These are phyloP conservation scores for Chrysosporium queenslandicum DNA, from an alignment of 2,329 filamentous ascomycete species.

Conservation along the genomic window DNA sequence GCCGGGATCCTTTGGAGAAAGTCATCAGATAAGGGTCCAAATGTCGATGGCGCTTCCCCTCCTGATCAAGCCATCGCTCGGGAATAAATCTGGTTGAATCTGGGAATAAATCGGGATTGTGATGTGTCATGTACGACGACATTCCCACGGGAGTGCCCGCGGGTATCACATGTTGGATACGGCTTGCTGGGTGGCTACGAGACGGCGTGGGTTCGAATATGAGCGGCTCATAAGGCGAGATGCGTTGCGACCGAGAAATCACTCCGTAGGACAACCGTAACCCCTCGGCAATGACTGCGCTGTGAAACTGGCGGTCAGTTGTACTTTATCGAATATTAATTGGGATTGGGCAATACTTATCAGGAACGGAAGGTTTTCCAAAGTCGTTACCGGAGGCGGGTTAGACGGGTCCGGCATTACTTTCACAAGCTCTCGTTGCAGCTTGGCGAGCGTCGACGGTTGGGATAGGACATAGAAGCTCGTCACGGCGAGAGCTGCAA, in stretches of 20 bases:
- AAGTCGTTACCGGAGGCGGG: slow-evolving; percentile 2
- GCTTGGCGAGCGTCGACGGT: not conserved
- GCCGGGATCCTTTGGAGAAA: slow-evolving; percentile 20
- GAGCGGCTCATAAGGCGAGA: slow-evolving; percentile 10
- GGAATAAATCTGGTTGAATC: slow-evolving; percentile 20
- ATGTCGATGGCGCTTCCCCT: slow-evolving; percentile 13
- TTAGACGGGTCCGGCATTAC: slow-evolving; percentile 7
- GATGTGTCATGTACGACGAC: slow-evolving; percentile 19
- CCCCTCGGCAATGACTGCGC: slow-evolving; percentile 10
- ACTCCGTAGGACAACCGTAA: slow-evolving; percentile 13
- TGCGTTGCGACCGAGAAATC: slow-evolving; percentile 8
- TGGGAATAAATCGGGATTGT: slow-evolving; percentile 20
- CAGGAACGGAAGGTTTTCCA: slow-evolving; percentile 12
- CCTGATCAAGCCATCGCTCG: slow-evolving; percentile 21
- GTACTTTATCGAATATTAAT: not conserved
- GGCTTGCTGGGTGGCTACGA: not conserved
- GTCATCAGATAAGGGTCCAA: slow-evolving; percentile 20
- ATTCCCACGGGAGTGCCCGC: slow-evolving; percentile 21
- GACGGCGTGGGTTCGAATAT: not conserved
- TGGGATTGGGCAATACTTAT: not conserved
- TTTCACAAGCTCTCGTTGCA: slow-evolving; percentile 5
- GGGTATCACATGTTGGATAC: slow-evolving; percentile 11
- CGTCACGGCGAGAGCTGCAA: slow-evolving; percentile 1
- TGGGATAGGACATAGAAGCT: slow-evolving; percentile 8
- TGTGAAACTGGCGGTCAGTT: slow-evolving; percentile 4